A percentile compares a stretch with the other conserved stretches of the same genome.
phyloP scores from a whole-genome alignment of 768 basidiomycete genomes.

The Hypholoma sublateritium region DNA sequence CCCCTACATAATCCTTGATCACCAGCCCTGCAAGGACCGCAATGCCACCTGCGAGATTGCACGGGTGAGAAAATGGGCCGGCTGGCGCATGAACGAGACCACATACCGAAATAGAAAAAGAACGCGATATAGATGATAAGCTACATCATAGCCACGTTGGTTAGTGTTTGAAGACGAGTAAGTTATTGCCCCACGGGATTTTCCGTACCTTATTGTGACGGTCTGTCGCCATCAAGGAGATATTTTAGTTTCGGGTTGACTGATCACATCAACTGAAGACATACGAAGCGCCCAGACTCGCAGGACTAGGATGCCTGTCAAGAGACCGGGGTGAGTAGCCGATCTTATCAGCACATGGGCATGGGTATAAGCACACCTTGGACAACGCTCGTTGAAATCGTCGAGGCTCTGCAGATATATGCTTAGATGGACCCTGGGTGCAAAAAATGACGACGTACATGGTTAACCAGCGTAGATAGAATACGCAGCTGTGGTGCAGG shows the following conservation, averaged over 20 bases:
- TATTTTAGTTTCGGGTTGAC: not conserved
- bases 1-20: constrained; percentile 26
- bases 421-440: not conserved
- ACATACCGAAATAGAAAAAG: constrained; percentile 26
- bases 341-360: not conserved
- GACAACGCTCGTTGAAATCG: constrained; percentile 19
- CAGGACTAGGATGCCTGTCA: constrained; percentile 23
- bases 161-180: not conserved
- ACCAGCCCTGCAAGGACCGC: constrained; percentile 22
- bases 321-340: not conserved
- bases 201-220: constrained; percentile 15
- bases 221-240: constrained; percentile 6
- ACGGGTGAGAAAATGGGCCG: not conserved
- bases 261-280: not conserved
- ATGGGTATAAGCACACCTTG: constrained; percentile 13
- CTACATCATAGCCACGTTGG: not conserved
- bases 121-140: constrained; percentile 14
- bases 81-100: not conserved
- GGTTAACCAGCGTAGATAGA: constrained; percentile 30
- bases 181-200: not conserved
- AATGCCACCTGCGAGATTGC: constrained; percentile 19
- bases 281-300: constrained; percentile 28
- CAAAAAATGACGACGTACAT: constrained; percentile 9
- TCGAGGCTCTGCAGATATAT: constrained; percentile 13
- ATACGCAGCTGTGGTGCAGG: constrained; percentile 20